Evolutionary conservation across 2,329 filamentous ascomycete genomes (phyloP), one percentile per base, ranked within the genome.

Genomic region (Ceratocystis papillata): DNA sequence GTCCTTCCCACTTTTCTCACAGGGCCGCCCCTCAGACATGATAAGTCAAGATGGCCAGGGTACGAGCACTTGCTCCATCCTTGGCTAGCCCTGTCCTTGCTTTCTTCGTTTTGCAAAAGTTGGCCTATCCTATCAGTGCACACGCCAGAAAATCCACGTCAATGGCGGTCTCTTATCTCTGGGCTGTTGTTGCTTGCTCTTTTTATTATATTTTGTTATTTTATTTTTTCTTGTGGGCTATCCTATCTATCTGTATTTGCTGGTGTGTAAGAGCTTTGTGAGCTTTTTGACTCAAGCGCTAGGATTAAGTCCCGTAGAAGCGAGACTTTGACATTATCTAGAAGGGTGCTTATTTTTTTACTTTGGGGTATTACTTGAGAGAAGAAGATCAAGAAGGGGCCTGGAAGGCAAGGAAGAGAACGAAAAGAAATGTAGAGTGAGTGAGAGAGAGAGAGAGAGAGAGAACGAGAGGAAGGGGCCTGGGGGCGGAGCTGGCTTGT

Each of bases 61-160:
- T 55, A 25, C 22, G 22, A 15, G 20, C 25, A 30, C 50, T 55
- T 25, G 50, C 25, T 22, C 50, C 25, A 30, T 25, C 5, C 22
- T 28, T 55, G 22, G 50, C 20, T 25, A 25, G 50, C 50, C 12
- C 50, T 55, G 50, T 6, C 50, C 50, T 55, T 55, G 22, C 50
- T 28, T 55, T 22, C n/a, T 53, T n/a, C 22, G 48, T 3, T n/a
- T 28, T 15, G 50, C 1, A 55, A 22, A 12, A 28, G 50, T 7
- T 55, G 50, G 50, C 10, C 50, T 55, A 30, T 55, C 50, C 50
- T 55, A 30, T 55, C 50, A 55, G 50, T 55, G 50, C 50, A 55
- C 50, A 55, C 50, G 50, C 50, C 50, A 55, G 50, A 10, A 20
- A 55, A 55, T 55, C 50, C 50, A 55, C 22, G 50, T 55, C 50